phyloP scores from a whole-genome alignment of 805 yeast species.

The Myxozyma geophila region DNA sequence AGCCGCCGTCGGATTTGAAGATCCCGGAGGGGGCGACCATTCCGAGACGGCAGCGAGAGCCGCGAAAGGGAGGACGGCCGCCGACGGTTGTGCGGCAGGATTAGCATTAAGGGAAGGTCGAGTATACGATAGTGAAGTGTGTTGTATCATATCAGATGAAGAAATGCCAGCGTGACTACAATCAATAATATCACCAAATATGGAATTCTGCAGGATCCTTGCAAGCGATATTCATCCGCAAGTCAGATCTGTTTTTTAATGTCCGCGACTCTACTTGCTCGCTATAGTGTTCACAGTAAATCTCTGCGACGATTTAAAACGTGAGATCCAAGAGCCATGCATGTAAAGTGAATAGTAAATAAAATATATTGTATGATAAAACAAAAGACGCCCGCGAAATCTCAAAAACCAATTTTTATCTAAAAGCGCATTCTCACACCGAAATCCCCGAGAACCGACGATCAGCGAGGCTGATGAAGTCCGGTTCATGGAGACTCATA shows the following conservation, averaged over 20 bases:
- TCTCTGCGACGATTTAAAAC: too few relatives aligned
- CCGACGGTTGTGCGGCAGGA: not conserved
- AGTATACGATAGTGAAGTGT: not conserved
- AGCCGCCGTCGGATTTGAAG: not conserved
- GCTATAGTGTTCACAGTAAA: too few relatives aligned
- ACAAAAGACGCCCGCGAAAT: not conserved
- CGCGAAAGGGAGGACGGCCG: not conserved
- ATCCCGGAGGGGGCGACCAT: not conserved
- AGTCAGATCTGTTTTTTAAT: too few relatives aligned
- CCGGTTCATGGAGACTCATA: conserved; percentile 3
- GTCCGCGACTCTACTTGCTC: too few relatives aligned
- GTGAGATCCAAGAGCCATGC: too few relatives aligned
- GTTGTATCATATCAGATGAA: not conserved
- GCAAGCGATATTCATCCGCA: too few relatives aligned
- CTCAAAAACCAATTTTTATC: not conserved
- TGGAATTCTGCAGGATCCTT: too few relatives aligned
- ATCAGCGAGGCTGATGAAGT: conserved; percentile 3
- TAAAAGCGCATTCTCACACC: too few relatives aligned
- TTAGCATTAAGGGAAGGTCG: too few relatives aligned
- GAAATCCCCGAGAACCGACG: conserved; percentile 7
- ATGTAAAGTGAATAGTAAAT: too few relatives aligned
- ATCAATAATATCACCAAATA: too few relatives aligned
- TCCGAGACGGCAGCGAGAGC: conserved; percentile 7
- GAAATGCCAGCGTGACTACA: not conserved
- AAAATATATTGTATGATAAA: not conserved